phyloP scores from a whole-genome alignment of 805 yeast genomes.

The Candida parachauliodes region DNA sequence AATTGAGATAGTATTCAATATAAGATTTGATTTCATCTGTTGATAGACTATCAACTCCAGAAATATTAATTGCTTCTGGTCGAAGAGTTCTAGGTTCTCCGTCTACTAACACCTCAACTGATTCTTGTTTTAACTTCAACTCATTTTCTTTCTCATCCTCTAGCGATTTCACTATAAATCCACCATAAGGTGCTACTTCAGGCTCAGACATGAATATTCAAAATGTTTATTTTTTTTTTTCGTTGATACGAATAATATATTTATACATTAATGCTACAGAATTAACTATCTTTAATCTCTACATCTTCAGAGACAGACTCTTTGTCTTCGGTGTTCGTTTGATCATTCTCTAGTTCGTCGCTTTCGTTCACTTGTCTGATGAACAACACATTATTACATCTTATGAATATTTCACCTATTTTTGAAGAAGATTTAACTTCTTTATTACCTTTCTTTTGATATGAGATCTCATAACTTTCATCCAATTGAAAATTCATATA shows the following conservation, averaged over 20 bases:
- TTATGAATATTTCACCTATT: conserved; percentile 70
- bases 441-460: conserved; percentile 41
- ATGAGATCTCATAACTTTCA: conserved; percentile 46
- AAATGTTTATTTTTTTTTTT: conserved; percentile 1
- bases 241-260: conserved; percentile 1
- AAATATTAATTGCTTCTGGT: conserved; percentile 46
- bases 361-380: conserved; percentile 40
- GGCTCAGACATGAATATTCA: conserved; percentile 18
- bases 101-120: conserved; percentile 29
- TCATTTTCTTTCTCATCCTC: conserved; percentile 36
- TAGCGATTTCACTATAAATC: conserved; percentile 36
- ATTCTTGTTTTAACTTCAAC: conserved; percentile 26
- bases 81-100: conserved; percentile 33
- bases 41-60: conserved; percentile 63
- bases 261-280: too few relatives aligned
- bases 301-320: too few relatives aligned
- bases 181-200: conserved; percentile 37
- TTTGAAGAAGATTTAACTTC: conserved; percentile 28
- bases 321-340: too few relatives aligned
- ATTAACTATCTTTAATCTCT: background rate
- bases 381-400: conserved; percentile 90
- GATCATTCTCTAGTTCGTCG: background rate
- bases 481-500: conserved; percentile 86
- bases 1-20: conserved; percentile 46
- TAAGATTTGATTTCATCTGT: conserved; percentile 57